Evolutionary conservation across 2,329 filamentous ascomycete genomes (phyloP).

Genomic region (Tolypocladium inflatum): DNA sequence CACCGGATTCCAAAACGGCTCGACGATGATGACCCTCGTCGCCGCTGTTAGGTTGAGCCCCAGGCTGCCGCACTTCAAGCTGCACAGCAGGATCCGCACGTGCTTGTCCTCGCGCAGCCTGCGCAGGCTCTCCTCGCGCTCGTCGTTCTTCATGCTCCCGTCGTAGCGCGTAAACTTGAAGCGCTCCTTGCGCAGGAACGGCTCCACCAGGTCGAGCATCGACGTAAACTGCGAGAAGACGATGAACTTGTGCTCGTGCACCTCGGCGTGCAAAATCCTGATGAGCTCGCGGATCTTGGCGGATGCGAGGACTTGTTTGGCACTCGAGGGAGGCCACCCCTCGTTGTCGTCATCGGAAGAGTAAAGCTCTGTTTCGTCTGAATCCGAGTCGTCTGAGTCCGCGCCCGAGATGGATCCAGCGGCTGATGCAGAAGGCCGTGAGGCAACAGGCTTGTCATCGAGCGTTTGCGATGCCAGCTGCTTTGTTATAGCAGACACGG

Average conservation of each 20-base stretch:
- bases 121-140: constrained; percentile 76
- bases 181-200: constrained; percentile 67
- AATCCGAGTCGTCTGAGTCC: constrained; percentile 16
- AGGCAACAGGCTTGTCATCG: constrained; percentile 11
- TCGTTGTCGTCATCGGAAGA: constrained; percentile 22
- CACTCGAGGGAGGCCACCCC: constrained; percentile 18
- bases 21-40: constrained; percentile 84
- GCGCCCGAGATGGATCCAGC: constrained; percentile 18
- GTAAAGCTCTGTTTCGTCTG: constrained; percentile 30
- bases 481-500: constrained; percentile 25
- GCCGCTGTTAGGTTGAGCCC: constrained; percentile 93
- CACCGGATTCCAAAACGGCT: constrained; percentile 97
- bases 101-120: constrained; percentile 63
- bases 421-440: constrained; percentile 3
- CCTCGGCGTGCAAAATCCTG: constrained; percentile 70
- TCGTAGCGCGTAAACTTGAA: constrained; percentile 86
- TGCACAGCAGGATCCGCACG: constrained; percentile 81
- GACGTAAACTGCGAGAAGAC: constrained; percentile 98
- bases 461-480: constrained; percentile 27
- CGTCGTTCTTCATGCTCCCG: constrained; percentile 88
- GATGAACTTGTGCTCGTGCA: constrained; percentile 83
- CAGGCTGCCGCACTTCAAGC: constrained; percentile 84
- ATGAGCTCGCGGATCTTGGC: constrained; percentile 88
- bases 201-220: constrained; percentile 94
- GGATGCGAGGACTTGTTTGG: constrained; percentile 50